These are phyloP conservation scores for Colletotrichum zoysiae DNA, from an alignment of 2,329 filamentous ascomycete species.

Conservation along the genomic window DNA sequence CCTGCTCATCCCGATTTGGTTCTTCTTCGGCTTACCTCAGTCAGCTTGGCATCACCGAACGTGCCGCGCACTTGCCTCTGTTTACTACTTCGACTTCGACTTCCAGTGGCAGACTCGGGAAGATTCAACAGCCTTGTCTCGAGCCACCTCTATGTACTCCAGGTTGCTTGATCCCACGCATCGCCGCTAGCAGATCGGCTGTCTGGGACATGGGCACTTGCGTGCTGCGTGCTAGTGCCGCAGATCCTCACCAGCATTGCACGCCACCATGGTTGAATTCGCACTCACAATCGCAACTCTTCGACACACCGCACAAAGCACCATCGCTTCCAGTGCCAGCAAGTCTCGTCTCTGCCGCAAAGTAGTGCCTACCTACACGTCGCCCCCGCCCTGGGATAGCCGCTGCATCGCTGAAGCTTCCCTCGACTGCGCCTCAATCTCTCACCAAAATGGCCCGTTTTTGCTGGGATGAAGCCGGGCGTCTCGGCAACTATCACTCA, in stretches of 20 bases:
- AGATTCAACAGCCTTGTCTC: not conserved
- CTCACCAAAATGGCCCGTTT: slow-evolving; percentile 9
- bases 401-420: slow-evolving; percentile 38
- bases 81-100: not conserved
- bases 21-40: not conserved
- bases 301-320: not conserved
- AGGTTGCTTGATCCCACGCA: slow-evolving; percentile 14
- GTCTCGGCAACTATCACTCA: slow-evolving; percentile 19
- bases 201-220: slow-evolving; percentile 14
- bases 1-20: not conserved
- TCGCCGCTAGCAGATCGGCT: slow-evolving; percentile 24
- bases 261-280: not conserved
- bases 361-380: not conserved
- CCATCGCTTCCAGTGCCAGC: not conserved
- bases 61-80: not conserved
- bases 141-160: not conserved
- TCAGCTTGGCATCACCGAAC: not conserved
- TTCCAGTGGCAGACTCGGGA: not conserved
- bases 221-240: slow-evolving; percentile 13
- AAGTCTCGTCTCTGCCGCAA: no score
- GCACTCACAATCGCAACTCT: not conserved
- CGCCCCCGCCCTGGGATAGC: slow-evolving; percentile 14
- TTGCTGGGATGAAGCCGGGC: slow-evolving; percentile 30
- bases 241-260: slow-evolving; percentile 6
- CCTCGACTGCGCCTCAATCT: slow-evolving; percentile 37